phyloP scores from a whole-genome alignment of 768 basidiomycete species.

The Lentinus tigrinus region DNA sequence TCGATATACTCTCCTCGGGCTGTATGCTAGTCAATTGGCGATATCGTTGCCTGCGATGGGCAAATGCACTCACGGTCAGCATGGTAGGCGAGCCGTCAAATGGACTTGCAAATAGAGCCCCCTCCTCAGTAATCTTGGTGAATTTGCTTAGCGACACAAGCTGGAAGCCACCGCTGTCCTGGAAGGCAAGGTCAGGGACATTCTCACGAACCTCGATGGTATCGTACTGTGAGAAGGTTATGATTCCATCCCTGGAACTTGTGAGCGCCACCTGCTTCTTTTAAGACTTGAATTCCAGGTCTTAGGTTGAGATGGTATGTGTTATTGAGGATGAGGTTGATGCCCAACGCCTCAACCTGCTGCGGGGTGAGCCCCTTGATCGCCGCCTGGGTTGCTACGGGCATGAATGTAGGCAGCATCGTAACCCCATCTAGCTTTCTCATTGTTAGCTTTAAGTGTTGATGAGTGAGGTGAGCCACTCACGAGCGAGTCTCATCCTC shows the following conservation, averaged over 20 bases:
- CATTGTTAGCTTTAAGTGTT: constrained; percentile 1
- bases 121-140: constrained; percentile 84
- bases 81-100: constrained; percentile 87
- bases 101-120: constrained; percentile 80
- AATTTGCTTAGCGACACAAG: constrained; percentile 83
- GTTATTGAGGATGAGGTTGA: constrained; percentile 85
- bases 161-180: constrained; percentile 93
- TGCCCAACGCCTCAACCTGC: constrained; percentile 78
- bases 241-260: constrained; percentile 85
- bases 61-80: constrained; percentile 60
- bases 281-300: constrained; percentile 73
- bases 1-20: constrained; percentile 90
- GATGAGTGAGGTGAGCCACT: constrained; percentile 28
- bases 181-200: constrained; percentile 1
- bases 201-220: not conserved
- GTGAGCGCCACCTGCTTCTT: constrained; percentile 82
- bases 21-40: constrained; percentile 25
- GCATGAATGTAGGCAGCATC: constrained; percentile 90
- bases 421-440: constrained; percentile 65
- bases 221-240: constrained; percentile 74
- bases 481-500: constrained; percentile 81
- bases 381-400: constrained; percentile 88
- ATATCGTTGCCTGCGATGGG: too few species aligned
- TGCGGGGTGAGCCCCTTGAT: constrained; percentile 89
- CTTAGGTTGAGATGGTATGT: constrained; percentile 89